Percentiles rank a stretch among this genome's conserved stretches.
phyloP scores from a whole-genome alignment of 2,329 filamentous ascomycete genomes.

The Aureobasidium subglaciale region DNA sequence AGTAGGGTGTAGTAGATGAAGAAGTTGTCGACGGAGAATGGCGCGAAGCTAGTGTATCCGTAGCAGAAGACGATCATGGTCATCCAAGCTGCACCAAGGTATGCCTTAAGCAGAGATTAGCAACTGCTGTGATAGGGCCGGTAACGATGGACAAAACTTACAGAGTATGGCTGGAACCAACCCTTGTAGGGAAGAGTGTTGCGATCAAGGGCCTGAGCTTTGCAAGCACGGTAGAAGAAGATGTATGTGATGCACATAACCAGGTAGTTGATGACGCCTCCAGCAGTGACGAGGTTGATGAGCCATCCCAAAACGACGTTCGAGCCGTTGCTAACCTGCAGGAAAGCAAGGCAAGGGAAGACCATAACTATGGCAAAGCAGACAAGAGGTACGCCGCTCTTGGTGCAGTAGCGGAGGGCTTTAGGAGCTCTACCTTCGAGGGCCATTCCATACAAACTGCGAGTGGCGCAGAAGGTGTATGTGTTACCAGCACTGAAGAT shows the following conservation, averaged over 20 bases:
- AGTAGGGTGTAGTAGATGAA: conserved; percentile 49
- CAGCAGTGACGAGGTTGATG: conserved; percentile 49
- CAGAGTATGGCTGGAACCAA: conserved; percentile 50
- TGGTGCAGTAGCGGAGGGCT: conserved; percentile 51
- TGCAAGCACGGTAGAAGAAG: conserved; percentile 49
- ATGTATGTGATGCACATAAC: conserved; percentile 54
- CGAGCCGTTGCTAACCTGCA: conserved; percentile 21
- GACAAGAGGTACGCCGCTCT: conserved; percentile 52
- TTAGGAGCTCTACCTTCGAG: conserved; percentile 46
- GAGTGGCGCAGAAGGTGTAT: conserved; percentile 49
- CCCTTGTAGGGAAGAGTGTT: conserved; percentile 50
- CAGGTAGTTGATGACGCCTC: conserved; percentile 56
- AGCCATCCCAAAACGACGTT: conserved; percentile 28
- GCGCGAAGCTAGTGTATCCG: conserved; percentile 49
- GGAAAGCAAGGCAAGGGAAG: conserved; percentile 26
- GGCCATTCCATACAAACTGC: conserved; percentile 47
- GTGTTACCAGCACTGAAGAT: conserved; percentile 53
- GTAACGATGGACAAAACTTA: conserved; percentile 41
- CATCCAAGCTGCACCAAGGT: conserved; percentile 42
- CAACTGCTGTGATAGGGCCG: conserved; percentile 16
- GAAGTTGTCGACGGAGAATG: conserved; percentile 39
- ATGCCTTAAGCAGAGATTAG: conserved; percentile 46
- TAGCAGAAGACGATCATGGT: conserved; percentile 40
- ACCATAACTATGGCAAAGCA: conserved; percentile 42
- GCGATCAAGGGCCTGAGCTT: conserved; percentile 47